Conservation (phyloP, 2,329 filamentous ascomycete genomes). For the Aspergillus intermedius region DNA sequence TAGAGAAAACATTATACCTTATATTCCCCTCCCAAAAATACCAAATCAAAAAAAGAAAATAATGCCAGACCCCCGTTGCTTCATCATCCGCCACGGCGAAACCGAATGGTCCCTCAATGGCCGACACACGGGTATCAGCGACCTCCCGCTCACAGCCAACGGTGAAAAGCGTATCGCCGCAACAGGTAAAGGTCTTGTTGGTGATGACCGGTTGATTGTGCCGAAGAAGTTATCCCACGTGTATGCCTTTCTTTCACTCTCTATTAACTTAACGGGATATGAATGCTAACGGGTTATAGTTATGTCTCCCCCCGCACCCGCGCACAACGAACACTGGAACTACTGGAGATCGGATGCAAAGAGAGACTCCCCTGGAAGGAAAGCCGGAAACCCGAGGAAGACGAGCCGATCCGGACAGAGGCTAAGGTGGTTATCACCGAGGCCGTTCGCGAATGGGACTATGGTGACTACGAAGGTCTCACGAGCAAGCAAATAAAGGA, state of each 20-base stretch:
- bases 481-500: slow-evolving; percentile 63
- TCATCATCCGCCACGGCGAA: slow-evolving; percentile 84
- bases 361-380: slow-evolving; percentile 64
- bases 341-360: slow-evolving; percentile 68
- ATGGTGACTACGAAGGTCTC: slow-evolving; percentile 79
- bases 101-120: slow-evolving; percentile 92
- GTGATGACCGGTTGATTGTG: slow-evolving; percentile 75
- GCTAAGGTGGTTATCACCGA: slow-evolving; percentile 63
- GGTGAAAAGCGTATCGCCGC: slow-evolving; percentile 70
- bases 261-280: background rate
- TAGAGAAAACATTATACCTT: background rate
- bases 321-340: slow-evolving; percentile 82
- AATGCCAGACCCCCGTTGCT: slow-evolving; percentile 60
- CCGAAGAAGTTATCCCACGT: slow-evolving; percentile 76
- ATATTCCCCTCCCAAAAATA: background rate
- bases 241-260: slow-evolving; percentile 43
- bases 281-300: slow-evolving; percentile 25
- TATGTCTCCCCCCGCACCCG: slow-evolving; percentile 83
- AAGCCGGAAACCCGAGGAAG: slow-evolving; percentile 20
- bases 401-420: slow-evolving; percentile 44
- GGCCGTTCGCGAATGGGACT: slow-evolving; percentile 78
- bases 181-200: slow-evolving; percentile 78
- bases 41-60: background rate
- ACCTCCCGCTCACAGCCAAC: slow-evolving; percentile 75
- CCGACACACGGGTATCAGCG: slow-evolving; percentile 75